A percentile compares a stretch with the other conserved stretches of the same genome.
Evolutionary conservation across 495 filamentous ascomycete genomes (phyloP).

Genomic region (Xanthoparmelia taractica): DNA sequence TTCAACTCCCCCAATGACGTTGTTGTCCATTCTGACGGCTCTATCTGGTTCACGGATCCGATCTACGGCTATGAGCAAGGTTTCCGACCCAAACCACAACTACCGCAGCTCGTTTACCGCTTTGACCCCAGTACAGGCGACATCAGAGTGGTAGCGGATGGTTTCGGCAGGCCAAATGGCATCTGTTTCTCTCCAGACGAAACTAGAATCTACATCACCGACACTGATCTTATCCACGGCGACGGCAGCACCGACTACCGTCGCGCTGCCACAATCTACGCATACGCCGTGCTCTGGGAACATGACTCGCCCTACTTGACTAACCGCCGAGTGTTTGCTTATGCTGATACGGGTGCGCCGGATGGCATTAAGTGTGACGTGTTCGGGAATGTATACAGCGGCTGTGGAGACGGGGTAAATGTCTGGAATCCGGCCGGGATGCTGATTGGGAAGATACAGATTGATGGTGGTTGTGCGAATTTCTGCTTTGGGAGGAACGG

Average conservation of each 20-base stretch:
- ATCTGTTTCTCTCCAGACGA: conserved; percentile 43
- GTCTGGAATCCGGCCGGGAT: conserved; percentile 37
- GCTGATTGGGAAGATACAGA: conserved; percentile 46
- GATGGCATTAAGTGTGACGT: conserved; percentile 46
- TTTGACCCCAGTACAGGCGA: conserved; percentile 42
- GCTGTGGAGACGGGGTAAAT: conserved; percentile 41
- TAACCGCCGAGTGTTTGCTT: conserved; percentile 52
- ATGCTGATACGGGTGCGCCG: conserved; percentile 45
- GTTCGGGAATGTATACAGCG: conserved; percentile 39
- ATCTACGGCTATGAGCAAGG: conserved; percentile 41
- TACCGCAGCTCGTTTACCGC: conserved; percentile 44
- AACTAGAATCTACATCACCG: conserved; percentile 44
- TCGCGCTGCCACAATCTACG: conserved; percentile 27
- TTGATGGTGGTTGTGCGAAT: conserved; percentile 39
- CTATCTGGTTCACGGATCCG: conserved; percentile 53
- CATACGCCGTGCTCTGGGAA: conserved; percentile 21
- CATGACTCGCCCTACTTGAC: conserved; percentile 35
- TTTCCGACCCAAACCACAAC: conserved; percentile 38
- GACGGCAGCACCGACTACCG: conserved; percentile 28
- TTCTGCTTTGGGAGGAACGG: conserved; percentile 52
- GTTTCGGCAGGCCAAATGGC: conserved; percentile 42
- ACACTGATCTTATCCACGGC: conserved; percentile 36
- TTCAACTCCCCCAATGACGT: conserved; percentile 46
- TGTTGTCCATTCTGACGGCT: conserved; percentile 34
- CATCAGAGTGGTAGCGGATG: conserved; percentile 44